Evolutionary conservation across 306 rosid species (phyloP).

Genomic region (Dryas alaskensis): DNA sequence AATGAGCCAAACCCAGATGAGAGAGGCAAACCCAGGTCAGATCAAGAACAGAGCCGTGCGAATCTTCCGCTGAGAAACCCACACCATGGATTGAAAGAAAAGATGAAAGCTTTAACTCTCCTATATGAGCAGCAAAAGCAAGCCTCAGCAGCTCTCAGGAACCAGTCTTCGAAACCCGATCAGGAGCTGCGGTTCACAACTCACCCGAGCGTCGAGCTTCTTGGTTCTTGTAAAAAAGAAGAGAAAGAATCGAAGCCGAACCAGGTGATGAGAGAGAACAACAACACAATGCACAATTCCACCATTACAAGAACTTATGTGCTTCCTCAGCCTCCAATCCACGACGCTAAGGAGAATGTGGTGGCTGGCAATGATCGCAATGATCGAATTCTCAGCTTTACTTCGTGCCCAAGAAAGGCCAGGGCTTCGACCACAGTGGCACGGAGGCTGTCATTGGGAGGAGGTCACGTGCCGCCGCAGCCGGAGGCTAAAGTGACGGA

Average conservation of each 20-base stretch:
- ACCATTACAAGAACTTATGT: constrained; percentile 62
- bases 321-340: constrained; percentile 43
- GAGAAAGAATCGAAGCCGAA: constrained; percentile 29
- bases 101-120: constrained; percentile 74
- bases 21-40: constrained; percentile 25
- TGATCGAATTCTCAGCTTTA: constrained; percentile 58
- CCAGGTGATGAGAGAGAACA: constrained; percentile 65
- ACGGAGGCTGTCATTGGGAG: constrained; percentile 63
- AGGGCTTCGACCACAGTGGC: constrained; percentile 41
- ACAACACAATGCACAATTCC: constrained; percentile 45
- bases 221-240: constrained; percentile 30
- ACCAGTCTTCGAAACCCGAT: constrained; percentile 27
- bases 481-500: constrained; percentile 27
- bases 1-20: constrained; percentile 32
- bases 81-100: constrained; percentile 87
- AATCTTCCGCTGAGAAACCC: constrained; percentile 54
- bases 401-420: constrained; percentile 49
- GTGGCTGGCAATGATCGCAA: constrained; percentile 31
- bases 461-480: not conserved
- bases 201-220: constrained; percentile 38
- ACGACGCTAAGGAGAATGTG: constrained; percentile 60
- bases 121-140: constrained; percentile 87
- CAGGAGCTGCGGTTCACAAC: constrained; percentile 36
- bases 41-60: constrained; percentile 34
- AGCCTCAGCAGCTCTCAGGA: constrained; percentile 61